Percentiles rank a stretch among this genome's conserved stretches.
Evolutionary conservation across 208 protist species (phyloP).

Genomic region (Leishmania lainsoni): DNA sequence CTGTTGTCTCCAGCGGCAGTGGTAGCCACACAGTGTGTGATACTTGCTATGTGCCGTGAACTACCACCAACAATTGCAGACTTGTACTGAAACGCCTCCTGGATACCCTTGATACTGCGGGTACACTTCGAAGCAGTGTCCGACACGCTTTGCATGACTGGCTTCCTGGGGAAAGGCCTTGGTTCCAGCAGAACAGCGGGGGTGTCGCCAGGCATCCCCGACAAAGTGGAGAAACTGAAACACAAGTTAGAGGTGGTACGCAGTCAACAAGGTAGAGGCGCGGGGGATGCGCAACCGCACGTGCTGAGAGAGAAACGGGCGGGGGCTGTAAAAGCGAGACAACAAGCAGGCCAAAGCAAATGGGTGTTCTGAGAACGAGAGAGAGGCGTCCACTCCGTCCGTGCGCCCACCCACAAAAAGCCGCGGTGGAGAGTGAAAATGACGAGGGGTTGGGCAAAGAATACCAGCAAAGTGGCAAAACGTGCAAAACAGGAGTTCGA

Average conservation of each 20-base stretch:
- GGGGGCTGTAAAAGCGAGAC: too few species aligned
- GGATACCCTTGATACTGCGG: not conserved
- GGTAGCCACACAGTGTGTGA: not conserved
- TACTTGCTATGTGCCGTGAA: too few species aligned
- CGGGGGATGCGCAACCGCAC: not conserved
- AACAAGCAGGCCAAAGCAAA: not conserved
- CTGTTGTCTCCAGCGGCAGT: not conserved
- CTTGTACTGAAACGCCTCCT: not conserved
- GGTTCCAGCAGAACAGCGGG: too few species aligned
- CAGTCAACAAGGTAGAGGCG: not conserved
- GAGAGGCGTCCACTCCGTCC: too few species aligned
- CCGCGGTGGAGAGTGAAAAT: too few species aligned
- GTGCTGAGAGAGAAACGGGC: not conserved
- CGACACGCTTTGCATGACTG: not conserved
- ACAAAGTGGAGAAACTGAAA: not conserved
- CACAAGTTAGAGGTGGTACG: not conserved
- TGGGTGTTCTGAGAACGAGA: not conserved
- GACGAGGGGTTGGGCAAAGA: not conserved
- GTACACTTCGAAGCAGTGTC: too few species aligned
- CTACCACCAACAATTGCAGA: not conserved
- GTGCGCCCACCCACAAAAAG: too few species aligned
- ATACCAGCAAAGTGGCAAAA: not conserved
- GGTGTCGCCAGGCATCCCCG: not conserved
- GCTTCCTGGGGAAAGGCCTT: not conserved
- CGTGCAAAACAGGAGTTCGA: not conserved